phyloP scores from a whole-genome alignment of 148 eudicot species.

The Pouteria glomerata region DNA sequence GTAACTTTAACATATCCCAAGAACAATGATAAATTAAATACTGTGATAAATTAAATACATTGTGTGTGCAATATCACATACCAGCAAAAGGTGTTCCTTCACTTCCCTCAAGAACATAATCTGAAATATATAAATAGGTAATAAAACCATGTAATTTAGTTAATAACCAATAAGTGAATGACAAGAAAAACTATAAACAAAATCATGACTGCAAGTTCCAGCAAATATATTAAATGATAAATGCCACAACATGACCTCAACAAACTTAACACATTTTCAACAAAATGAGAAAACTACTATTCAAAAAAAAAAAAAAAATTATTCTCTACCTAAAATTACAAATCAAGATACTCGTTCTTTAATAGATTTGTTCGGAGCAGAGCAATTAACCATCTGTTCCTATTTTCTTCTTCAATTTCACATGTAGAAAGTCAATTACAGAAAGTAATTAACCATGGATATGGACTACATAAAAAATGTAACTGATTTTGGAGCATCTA shows the following conservation, averaged over 20 bases:
- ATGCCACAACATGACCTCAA: too few species aligned
- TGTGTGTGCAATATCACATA: slow-evolving; percentile 12
- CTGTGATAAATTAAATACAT: not conserved
- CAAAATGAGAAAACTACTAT: too few species aligned
- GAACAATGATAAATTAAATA: not conserved
- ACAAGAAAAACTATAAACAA: not conserved
- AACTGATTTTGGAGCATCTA: not conserved
- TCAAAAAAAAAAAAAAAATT: too few species aligned
- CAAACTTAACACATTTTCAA: too few species aligned
- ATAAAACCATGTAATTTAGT: not conserved
- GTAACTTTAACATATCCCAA: not conserved
- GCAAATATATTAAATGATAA: too few species aligned
- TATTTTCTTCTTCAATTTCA: too few species aligned
- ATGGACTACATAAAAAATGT: not conserved
- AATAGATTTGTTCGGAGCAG: not conserved
- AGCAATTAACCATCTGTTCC: too few species aligned
- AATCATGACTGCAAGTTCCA: not conserved
- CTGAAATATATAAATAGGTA: slow-evolving; percentile 21
- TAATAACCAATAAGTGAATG: not conserved
- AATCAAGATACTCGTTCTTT: not conserved
- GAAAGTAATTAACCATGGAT: not conserved
- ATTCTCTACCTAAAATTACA: too few species aligned
- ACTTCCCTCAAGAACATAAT: slow-evolving; percentile 88
- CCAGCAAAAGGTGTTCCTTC: slow-evolving; percentile 91
- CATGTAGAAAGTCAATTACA: too few species aligned